Evolutionary conservation across 2,329 filamentous ascomycete species (phyloP).

Genomic region (Diaporthe caulivora): DNA sequence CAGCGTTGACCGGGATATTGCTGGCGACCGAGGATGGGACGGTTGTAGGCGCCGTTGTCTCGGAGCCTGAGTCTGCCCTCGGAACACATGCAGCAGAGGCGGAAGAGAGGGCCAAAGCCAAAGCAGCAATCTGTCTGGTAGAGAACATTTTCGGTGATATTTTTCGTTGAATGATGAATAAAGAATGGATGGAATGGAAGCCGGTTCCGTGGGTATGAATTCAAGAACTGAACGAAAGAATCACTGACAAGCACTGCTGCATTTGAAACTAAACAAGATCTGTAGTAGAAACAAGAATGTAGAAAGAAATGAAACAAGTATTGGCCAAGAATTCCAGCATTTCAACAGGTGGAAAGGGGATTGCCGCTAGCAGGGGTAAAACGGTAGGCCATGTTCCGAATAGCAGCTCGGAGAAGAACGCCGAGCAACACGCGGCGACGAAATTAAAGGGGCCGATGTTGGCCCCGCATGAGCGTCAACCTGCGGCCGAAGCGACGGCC

Average conservation of each 20-base stretch:
- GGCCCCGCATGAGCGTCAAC: slow-evolving; percentile 19
- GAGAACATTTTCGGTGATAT: slow-evolving; percentile 33
- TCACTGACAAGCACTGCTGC: not conserved
- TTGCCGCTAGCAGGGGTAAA: slow-evolving; percentile 6
- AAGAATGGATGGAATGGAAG: slow-evolving; percentile 28
- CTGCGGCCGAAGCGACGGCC: not conserved
- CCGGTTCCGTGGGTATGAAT: slow-evolving; percentile 3
- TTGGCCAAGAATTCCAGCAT: slow-evolving; percentile 19
- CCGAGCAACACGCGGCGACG: slow-evolving; percentile 19
- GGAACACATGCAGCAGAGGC: slow-evolving; percentile 37
- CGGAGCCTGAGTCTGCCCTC: slow-evolving; percentile 10
- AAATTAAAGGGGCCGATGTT: slow-evolving; percentile 18
- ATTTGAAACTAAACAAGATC: slow-evolving; percentile 19
- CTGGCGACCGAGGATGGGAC: not conserved
- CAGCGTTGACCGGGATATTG: slow-evolving; percentile 10
- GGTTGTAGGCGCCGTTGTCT: slow-evolving; percentile 3
- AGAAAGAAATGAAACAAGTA: slow-evolving; percentile 16
- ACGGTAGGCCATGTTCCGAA: slow-evolving; percentile 7
- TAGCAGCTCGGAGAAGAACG: slow-evolving; percentile 7
- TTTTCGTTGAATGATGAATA: not conserved
- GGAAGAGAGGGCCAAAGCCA: slow-evolving; percentile 26
- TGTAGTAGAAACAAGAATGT: slow-evolving; percentile 2
- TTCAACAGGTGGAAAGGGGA: slow-evolving; percentile 27
- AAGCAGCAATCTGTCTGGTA: slow-evolving; percentile 28
- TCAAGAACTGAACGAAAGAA: slow-evolving; percentile 2